These are phyloP conservation scores for Colletotrichum paranaense DNA, from an alignment of 2,329 filamentous ascomycete genomes.

Conservation along the genomic window DNA sequence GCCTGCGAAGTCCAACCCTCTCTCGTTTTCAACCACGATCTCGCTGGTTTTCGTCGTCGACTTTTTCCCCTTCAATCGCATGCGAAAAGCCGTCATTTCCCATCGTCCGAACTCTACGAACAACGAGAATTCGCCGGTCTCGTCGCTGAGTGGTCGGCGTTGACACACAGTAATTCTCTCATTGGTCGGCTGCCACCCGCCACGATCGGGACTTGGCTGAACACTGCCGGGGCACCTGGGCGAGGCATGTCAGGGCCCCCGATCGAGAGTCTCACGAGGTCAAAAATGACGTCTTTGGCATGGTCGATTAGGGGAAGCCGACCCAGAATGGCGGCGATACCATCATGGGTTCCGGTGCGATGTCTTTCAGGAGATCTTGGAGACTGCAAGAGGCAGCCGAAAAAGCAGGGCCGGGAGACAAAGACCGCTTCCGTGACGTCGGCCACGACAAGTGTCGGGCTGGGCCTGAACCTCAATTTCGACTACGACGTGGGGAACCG, in stretches of 20 bases:
- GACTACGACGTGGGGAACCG: slow-evolving; percentile 9
- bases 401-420: slow-evolving; percentile 11
- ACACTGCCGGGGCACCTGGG: slow-evolving; percentile 34
- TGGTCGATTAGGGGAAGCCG: slow-evolving; percentile 15
- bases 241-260: slow-evolving; percentile 28
- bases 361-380: slow-evolving; percentile 8
- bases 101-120: slow-evolving; percentile 27
- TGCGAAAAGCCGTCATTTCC: slow-evolving; percentile 31
- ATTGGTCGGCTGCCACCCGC: slow-evolving; percentile 34
- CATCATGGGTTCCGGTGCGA: slow-evolving; percentile 9
- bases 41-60: neutral
- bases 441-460: slow-evolving; percentile 28
- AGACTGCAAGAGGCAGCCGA: slow-evolving; percentile 21
- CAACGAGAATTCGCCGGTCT: slow-evolving; percentile 33
- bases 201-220: slow-evolving; percentile 34
- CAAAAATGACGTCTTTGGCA: slow-evolving; percentile 31
- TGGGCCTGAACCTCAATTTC: neutral
- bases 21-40: neutral
- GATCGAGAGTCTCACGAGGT: slow-evolving; percentile 30
- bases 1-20: neutral
- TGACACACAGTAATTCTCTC: slow-evolving; percentile 37
- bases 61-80: slow-evolving; percentile 21
- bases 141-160: slow-evolving; percentile 37
- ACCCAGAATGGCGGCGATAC: slow-evolving; percentile 19
- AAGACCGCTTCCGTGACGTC: slow-evolving; percentile 28